Base-by-base conservation (phyloP, 768 basidiomycete species). In the Russula foetens region DNA sequence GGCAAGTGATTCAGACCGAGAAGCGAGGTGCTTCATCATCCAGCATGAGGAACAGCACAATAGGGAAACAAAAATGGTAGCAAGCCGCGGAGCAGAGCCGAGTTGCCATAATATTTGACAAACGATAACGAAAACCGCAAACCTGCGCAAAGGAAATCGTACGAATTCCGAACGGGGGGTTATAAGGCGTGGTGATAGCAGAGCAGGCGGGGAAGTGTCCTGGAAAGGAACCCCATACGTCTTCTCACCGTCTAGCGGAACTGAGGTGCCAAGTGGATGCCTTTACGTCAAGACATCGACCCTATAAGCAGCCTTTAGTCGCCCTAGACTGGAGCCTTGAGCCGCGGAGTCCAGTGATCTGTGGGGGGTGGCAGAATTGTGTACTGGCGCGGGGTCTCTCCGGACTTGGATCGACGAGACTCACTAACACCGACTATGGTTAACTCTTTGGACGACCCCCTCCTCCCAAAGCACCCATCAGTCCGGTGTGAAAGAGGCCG, bases 281-380 rank as follows among this genome's bases (percentile, higher is more conserved):
- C 49, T 61, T 61, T 61, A 61, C 60, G 60, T 61, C 60, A 61
- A 46, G 43, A 17, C 9, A 23, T 51, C 17, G 14, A 39, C 48
- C 53, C 24, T 60, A 60, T 31, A 44, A 35, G 46, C 49, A 48
- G 48, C 28, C 39, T 43, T 33, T 7, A 51, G 50, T 45, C 33
- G 14, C 5, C 60, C 43, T 23, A 46, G 33, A 38, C 49, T 56
- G 15, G 15, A 29, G 17, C 48, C n/a, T 56, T 45, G 48, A 35
- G 49, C 48, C 49, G 49, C 54, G 54, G 54, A 51, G 41, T 56
- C 60, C 21, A 51, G 41, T 35, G 17, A 56, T 45, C 26, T 44
- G 26, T 15, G 39, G 31, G 31, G 14, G 31, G 47, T 48, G 47
- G 29, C 47, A 24, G 47, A 46, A 39, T 46, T 50, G 41, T 55